Conservation (phyloP, 768 basidiomycete genomes). For the Chalciporus sphaerocephalus region DNA sequence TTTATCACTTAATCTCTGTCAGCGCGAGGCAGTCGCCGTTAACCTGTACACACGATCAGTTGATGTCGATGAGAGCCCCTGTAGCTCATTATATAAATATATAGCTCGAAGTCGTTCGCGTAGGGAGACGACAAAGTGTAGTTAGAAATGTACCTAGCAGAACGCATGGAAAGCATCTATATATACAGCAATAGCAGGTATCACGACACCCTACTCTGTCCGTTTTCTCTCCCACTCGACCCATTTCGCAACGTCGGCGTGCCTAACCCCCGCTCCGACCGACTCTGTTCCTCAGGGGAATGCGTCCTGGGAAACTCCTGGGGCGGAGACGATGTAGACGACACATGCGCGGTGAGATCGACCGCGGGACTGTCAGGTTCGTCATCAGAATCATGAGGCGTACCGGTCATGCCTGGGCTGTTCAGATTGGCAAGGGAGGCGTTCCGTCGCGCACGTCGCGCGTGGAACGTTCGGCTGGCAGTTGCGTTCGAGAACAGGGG, state of each 20-base stretch:
- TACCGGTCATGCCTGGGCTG: conserved; percentile 25
- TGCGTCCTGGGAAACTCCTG: conserved; percentile 21
- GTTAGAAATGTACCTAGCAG: background rate
- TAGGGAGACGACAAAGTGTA: background rate
- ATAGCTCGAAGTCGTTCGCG: background rate
- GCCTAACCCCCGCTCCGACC: conserved; percentile 58
- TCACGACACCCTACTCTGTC: conserved; percentile 7
- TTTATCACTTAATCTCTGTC: too few relatives aligned
- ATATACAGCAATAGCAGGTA: background rate
- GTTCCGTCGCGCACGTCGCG: conserved; percentile 58
- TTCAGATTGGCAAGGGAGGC: conserved; percentile 25
- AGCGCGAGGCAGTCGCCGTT: background rate
- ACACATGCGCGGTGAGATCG: conserved; percentile 35
- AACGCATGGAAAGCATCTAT: background rate
- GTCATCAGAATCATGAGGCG: conserved; percentile 38
- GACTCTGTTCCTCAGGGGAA: conserved; percentile 43
- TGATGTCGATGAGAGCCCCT: too few relatives aligned
- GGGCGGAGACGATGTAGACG: conserved; percentile 2
- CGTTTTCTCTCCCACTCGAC: conserved; percentile 26
- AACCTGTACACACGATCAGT: background rate
- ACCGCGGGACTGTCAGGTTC: conserved; percentile 42
- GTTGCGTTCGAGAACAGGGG: conserved; percentile 92
- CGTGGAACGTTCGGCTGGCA: conserved; percentile 82
- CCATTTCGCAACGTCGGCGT: conserved; percentile 60
- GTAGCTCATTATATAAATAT: too few relatives aligned